These are phyloP conservation scores for Botryotinia convoluta DNA, from an alignment of 2,329 filamentous ascomycete species.

Conservation along the genomic window DNA sequence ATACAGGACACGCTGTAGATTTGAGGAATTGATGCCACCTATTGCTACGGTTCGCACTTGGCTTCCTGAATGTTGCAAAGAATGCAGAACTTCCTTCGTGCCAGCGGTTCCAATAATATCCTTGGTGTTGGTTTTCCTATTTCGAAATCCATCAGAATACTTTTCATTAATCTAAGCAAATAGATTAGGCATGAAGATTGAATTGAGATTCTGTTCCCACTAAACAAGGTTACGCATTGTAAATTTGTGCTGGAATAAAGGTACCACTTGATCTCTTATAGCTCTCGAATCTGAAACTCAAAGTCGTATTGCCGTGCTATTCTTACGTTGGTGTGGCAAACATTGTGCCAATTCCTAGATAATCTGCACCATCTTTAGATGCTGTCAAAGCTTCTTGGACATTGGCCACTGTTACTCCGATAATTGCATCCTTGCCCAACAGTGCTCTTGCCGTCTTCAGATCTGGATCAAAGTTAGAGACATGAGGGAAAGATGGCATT, in stretches of 20 bases:
- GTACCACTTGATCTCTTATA: not conserved
- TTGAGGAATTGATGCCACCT: slow-evolving; percentile 78
- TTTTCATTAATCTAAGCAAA: not conserved
- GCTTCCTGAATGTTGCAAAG: slow-evolving; percentile 46
- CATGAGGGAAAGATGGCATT: not conserved
- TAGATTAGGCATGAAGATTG: not conserved
- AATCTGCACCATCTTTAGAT: slow-evolving; percentile 75
- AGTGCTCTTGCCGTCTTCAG: slow-evolving; percentile 65
- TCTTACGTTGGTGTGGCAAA: slow-evolving; percentile 76
- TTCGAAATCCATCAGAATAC: not conserved
- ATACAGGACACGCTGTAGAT: slow-evolving; percentile 70
- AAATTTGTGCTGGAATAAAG: not conserved
- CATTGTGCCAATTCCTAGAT: slow-evolving; percentile 86
- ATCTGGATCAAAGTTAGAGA: slow-evolving; percentile 42
- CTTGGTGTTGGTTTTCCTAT: slow-evolving; percentile 82
- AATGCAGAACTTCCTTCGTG: slow-evolving; percentile 61
- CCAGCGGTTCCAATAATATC: slow-evolving; percentile 73
- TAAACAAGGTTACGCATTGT: not conserved
- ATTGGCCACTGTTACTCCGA: slow-evolving; percentile 82
- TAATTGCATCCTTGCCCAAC: slow-evolving; percentile 74
- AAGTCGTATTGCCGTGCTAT: not conserved
- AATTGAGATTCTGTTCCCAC: not conserved
- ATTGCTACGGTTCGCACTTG: slow-evolving; percentile 73
- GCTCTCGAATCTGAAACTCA: not conserved
- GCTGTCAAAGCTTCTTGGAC: slow-evolving; percentile 70